These are phyloP conservation scores for Sideroxylon spinosum DNA, from an alignment of 179 eudicot genomes.

Conservation along the genomic window DNA sequence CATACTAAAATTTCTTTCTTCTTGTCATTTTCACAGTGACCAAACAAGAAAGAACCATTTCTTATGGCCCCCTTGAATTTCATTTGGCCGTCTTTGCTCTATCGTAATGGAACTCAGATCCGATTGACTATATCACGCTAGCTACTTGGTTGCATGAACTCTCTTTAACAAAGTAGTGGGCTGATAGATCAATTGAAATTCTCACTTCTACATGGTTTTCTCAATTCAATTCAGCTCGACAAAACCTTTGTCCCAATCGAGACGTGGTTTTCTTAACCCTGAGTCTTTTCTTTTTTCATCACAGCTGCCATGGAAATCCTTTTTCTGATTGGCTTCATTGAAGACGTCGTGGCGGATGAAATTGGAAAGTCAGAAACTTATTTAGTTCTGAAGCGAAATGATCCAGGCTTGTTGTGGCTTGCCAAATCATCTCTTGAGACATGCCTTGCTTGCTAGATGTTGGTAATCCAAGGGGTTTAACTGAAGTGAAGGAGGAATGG, in stretches of 20 bases:
- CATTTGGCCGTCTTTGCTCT: background rate
- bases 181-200: background rate
- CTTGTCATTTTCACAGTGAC: no score
- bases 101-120: background rate
- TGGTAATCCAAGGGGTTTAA: background rate
- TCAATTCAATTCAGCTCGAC: no score
- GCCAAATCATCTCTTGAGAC: slow-evolving; percentile 78
- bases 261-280: background rate
- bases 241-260: no score
- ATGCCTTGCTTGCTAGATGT: slow-evolving; percentile 27
- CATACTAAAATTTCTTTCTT: no score
- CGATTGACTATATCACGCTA: background rate
- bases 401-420: slow-evolving; percentile 86
- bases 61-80: no score
- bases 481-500: background rate
- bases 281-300: slow-evolving; percentile 12
- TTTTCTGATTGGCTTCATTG: slow-evolving; percentile 62
- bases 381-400: slow-evolving; percentile 68
- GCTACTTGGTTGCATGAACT: no score
- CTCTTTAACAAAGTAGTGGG: background rate
- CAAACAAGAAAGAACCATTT: no score
- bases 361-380: slow-evolving; percentile 57
- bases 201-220: no score
- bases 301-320: slow-evolving; percentile 88
- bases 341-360: slow-evolving; percentile 49